phyloP scores from a whole-genome alignment of 2,329 filamentous ascomycete genomes.

The Colletotrichum musae region DNA sequence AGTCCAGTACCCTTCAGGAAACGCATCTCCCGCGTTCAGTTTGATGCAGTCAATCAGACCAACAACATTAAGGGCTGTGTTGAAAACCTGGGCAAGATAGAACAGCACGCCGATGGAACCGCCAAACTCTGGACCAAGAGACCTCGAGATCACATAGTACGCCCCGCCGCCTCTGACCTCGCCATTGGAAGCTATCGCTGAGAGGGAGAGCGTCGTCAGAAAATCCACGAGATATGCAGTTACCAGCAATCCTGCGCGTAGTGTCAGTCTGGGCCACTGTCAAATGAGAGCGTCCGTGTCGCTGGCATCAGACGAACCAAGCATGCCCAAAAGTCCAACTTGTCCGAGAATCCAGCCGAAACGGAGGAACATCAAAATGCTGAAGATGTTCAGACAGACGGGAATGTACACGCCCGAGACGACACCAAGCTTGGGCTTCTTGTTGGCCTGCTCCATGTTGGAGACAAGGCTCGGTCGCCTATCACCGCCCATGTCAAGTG shows the following conservation, averaged over 20 bases:
- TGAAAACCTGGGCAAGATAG: constrained; percentile 90
- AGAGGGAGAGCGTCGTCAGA: constrained; percentile 88
- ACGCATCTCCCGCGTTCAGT: constrained; percentile 77
- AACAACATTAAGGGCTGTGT: constrained; percentile 89
- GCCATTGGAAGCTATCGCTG: constrained; percentile 90
- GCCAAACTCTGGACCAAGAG: constrained; percentile 88
- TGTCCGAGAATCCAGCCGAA: constrained; percentile 90
- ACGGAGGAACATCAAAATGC: constrained; percentile 92
- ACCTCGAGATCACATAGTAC: constrained; percentile 90
- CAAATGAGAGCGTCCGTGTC: constrained; percentile 13
- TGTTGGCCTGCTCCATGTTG: constrained; percentile 53
- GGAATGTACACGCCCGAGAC: constrained; percentile 89
- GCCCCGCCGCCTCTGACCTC: constrained; percentile 90
- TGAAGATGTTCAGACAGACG: constrained; percentile 89
- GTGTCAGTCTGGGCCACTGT: constrained; percentile 42
- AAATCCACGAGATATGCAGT: constrained; percentile 85
- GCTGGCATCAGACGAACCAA: constrained; percentile 67
- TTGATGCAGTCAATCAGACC: constrained; percentile 87
- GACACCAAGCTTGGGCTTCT: constrained; percentile 77
- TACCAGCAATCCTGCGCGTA: constrained; percentile 74
- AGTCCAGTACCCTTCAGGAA: constrained; percentile 82
- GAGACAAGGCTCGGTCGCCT: constrained; percentile 38
- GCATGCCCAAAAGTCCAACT: constrained; percentile 82
- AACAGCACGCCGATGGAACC: constrained; percentile 91
- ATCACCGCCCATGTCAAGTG: constrained; percentile 33